A percentile compares a stretch with the other conserved stretches of the same genome.
Conservation (phyloP, 1,139 yeast genomes). For the Suhomyces terraborum region DNA sequence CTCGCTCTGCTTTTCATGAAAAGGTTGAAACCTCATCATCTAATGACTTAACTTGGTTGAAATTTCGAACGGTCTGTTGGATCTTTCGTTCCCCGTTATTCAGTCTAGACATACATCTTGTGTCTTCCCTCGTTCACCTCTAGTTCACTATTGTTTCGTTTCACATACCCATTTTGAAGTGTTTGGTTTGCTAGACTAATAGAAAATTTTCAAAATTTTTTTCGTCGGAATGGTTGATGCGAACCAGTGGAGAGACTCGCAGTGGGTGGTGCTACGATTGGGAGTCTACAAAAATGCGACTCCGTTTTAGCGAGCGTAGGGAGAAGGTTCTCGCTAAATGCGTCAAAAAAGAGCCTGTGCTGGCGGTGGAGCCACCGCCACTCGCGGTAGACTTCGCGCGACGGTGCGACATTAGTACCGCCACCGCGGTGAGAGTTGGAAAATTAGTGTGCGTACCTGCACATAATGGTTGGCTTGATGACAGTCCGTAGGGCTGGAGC, state of each 20-base stretch:
- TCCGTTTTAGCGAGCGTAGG: neutral
- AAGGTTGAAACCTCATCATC: no score
- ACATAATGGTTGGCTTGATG: no score
- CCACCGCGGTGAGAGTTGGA: neutral
- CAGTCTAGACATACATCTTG: no score
- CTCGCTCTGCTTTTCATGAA: no score
- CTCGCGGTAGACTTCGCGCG: no score
- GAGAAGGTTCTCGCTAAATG: neutral
- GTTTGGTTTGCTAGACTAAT: slow-evolving; percentile 17
- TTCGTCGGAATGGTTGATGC: slow-evolving; percentile 10
- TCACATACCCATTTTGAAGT: slow-evolving; percentile 19
- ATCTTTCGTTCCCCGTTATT: no score
- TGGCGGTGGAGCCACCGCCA: no score
- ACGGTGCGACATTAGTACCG: neutral
- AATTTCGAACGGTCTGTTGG: no score
- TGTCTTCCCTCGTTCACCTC: neutral
- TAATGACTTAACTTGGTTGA: no score
- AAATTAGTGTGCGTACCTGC: no score
- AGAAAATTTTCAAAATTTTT: slow-evolving; percentile 16
- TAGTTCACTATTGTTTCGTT: neutral
- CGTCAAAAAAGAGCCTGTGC: neutral
- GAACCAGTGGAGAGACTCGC: neutral
- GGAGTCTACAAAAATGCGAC: neutral
- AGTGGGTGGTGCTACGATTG: slow-evolving; percentile 1
- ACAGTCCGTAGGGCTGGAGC: no score